A percentile compares a stretch with the other conserved stretches of the same genome.
These are phyloP conservation scores for Talaromyces sp. DNA, from an alignment of 2,329 filamentous ascomycete genomes.

Conservation along the genomic window DNA sequence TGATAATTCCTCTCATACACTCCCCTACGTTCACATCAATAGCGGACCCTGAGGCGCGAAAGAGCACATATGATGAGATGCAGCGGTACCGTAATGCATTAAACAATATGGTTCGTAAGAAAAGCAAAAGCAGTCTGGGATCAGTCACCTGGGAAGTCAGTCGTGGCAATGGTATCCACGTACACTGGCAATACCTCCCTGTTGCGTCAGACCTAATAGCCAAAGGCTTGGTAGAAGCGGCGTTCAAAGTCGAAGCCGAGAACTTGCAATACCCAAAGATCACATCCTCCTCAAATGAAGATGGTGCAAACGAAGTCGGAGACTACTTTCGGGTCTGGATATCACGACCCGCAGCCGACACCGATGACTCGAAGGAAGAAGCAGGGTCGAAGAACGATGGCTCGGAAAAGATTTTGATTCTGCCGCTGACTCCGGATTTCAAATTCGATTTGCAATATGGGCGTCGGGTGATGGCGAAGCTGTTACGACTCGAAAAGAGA, in stretches of 20 bases:
- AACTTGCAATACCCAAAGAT: constrained; percentile 62
- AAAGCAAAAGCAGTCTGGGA: constrained; percentile 59
- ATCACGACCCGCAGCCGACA: constrained; percentile 54
- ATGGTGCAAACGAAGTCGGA: constrained; percentile 43
- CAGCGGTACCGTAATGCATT: constrained; percentile 70
- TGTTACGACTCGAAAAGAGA: constrained; percentile 75
- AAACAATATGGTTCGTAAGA: constrained; percentile 67
- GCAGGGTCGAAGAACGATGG: constrained; percentile 9
- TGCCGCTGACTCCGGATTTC: constrained; percentile 67
- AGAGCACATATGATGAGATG: constrained; percentile 74
- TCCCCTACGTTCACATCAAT: constrained; percentile 70
- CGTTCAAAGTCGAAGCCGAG: constrained; percentile 83
- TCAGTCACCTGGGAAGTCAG: constrained; percentile 91
- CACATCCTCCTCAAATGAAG: constrained; percentile 36
- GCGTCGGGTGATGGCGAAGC: constrained; percentile 79
- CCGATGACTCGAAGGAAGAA: constrained; percentile 8
- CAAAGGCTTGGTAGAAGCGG: constrained; percentile 77
- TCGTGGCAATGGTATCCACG: constrained; percentile 74
- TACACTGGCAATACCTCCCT: constrained; percentile 91
- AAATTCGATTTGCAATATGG: constrained; percentile 91
- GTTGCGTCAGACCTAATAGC: constrained; percentile 65
- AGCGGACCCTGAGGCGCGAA: constrained; percentile 53
- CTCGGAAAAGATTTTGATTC: constrained; percentile 60
- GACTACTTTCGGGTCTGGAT: constrained; percentile 82
- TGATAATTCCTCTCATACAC: constrained; percentile 87